Evolutionary conservation across 1,284 basidiomycete species (phyloP).

Genomic region (Heimioporus retisporus): DNA sequence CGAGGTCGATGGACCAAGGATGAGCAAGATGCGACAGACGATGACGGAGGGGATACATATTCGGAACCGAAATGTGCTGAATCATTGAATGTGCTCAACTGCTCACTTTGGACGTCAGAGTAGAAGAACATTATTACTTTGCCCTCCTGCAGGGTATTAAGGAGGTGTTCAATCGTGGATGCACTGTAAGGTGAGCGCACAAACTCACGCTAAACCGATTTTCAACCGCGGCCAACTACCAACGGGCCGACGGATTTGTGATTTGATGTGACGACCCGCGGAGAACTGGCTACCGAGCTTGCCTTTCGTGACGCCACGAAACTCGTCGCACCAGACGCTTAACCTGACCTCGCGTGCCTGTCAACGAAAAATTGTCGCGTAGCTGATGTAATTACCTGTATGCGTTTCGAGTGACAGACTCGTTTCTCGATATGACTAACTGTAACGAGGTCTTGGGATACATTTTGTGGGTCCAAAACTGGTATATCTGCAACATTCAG

Average conservation of each 20-base stretch:
- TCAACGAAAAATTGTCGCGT: constrained; percentile 11
- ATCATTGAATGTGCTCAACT: too few species aligned
- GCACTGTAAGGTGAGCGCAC: too few species aligned
- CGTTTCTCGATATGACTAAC: constrained; percentile 84
- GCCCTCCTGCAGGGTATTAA: too few species aligned
- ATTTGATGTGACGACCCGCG: too few species aligned
- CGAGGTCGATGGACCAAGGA: constrained; percentile 69
- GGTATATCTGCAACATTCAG: constrained; percentile 84
- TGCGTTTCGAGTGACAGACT: constrained; percentile 86
- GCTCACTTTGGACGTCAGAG: too few species aligned
- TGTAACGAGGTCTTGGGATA: constrained; percentile 89
- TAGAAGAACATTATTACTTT: too few species aligned
- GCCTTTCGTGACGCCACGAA: constrained; percentile 60
- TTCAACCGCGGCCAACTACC: too few species aligned
- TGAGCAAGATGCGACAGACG: constrained; percentile 14
- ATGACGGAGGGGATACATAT: too few species aligned
- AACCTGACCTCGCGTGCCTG: constrained; percentile 62
- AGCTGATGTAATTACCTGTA: constrained; percentile 69
- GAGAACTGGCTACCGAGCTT: constrained; percentile 7
- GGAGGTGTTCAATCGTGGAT: too few species aligned
- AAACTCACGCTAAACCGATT: too few species aligned
- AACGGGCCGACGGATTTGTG: too few species aligned
- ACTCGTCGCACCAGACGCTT: constrained; percentile 80
- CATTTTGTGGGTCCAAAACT: constrained; percentile 93
- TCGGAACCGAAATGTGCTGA: constrained; percentile 18